Conservation (phyloP, 1,284 basidiomycete genomes). For the Pholiota adiposa region DNA sequence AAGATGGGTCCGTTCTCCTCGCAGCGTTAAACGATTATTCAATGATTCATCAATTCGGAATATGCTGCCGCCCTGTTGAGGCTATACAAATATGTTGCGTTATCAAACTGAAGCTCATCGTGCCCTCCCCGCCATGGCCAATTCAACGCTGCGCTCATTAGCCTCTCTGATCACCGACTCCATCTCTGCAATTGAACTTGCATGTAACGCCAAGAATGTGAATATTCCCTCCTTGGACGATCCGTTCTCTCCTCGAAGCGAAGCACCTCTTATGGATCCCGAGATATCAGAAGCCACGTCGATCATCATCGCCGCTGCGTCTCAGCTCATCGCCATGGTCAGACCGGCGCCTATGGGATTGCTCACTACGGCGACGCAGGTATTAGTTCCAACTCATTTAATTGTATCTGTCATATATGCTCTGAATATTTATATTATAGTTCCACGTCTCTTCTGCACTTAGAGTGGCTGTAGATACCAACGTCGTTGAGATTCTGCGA, state of each 20-base stretch:
- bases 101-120: neutral
- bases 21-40: no score
- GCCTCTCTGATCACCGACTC: constrained; percentile 7
- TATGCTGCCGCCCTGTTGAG: neutral
- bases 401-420: neutral
- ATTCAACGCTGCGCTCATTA: neutral
- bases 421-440: constrained; percentile 9
- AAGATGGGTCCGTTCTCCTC: no score
- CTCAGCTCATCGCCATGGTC: constrained; percentile 12
- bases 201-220: neutral
- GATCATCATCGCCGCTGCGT: constrained; percentile 1
- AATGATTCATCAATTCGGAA: no score
- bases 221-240: constrained; percentile 2
- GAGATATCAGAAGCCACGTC: constrained; percentile 4
- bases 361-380: neutral
- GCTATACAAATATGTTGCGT: neutral
- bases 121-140: neutral
- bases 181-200: neutral
- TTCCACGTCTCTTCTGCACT: constrained; percentile 27
- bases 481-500: constrained; percentile 41
- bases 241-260: neutral
- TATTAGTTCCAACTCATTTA: neutral
- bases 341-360: constrained; percentile 2
- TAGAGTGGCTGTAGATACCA: constrained; percentile 32
- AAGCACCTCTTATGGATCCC: constrained; percentile 5